phyloP scores from a whole-genome alignment of 371 early-diverging fungal species.

The Chytridiales sp. region DNA sequence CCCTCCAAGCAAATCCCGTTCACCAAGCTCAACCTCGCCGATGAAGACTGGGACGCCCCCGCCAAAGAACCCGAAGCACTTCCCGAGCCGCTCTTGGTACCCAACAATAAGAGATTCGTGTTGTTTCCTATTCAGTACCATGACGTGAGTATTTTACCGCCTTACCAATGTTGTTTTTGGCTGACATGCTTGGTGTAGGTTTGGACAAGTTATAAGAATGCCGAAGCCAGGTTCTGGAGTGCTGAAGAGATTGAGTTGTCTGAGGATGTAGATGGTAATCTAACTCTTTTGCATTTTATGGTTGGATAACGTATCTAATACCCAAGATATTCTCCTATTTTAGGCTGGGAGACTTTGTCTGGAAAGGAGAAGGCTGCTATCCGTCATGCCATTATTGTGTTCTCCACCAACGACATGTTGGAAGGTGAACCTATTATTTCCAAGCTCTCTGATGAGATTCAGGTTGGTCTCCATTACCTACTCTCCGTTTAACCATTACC shows the following conservation, averaged over 20 bases:
- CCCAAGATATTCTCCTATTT: neutral
- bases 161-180: neutral
- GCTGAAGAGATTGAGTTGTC: constrained; percentile 48
- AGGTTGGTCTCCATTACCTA: constrained; percentile 12
- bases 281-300: neutral
- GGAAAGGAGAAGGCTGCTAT: constrained; percentile 32
- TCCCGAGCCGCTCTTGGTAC: constrained; percentile 36
- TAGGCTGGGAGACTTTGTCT: constrained; percentile 25
- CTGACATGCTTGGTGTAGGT: constrained; percentile 20
- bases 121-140: constrained; percentile 48
- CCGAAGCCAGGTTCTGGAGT: constrained; percentile 48
- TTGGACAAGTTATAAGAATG: constrained; percentile 46
- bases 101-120: constrained; percentile 43
- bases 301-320: constrained; percentile 4
- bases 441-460: constrained; percentile 39
- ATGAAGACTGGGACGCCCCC: constrained; percentile 5
- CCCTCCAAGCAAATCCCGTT: neutral
- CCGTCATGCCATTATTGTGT: constrained; percentile 18
- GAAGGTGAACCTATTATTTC: constrained; percentile 19
- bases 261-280: constrained; percentile 42
- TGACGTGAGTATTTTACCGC: constrained; percentile 20
- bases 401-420: constrained; percentile 15
- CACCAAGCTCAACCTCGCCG: neutral
- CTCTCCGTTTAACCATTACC: no score
- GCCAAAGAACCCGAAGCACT: neutral